phyloP scores from a whole-genome alignment of 1,284 basidiomycete species.

The Austroboletus niveus region DNA sequence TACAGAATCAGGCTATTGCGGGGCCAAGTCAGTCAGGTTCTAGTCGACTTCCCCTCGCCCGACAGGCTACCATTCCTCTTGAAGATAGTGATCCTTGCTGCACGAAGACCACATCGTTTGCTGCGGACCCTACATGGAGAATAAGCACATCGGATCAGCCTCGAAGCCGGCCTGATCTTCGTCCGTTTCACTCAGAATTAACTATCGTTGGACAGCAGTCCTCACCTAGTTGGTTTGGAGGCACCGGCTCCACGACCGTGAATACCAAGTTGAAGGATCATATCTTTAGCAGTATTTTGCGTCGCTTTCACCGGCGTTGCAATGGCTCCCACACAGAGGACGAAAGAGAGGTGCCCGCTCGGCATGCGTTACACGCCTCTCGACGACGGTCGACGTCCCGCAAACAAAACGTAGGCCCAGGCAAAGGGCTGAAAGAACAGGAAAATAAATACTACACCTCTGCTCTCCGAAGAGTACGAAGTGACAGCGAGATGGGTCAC shows the following conservation, averaged over 20 bases:
- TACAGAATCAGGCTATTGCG: slow-evolving; percentile 22
- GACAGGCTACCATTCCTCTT: slow-evolving; percentile 37
- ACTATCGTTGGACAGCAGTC: slow-evolving; percentile 31
- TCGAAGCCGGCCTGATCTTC: slow-evolving; percentile 29
- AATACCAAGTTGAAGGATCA: slow-evolving; percentile 93
- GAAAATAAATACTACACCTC: slow-evolving; percentile 33
- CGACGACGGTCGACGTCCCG: slow-evolving; percentile 36
- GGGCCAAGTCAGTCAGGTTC: slow-evolving; percentile 3
- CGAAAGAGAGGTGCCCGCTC: slow-evolving; percentile 43
- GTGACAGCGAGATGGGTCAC: slow-evolving; percentile 49
- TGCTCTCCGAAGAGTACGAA: slow-evolving; percentile 58
- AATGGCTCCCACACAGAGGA: slow-evolving; percentile 41
- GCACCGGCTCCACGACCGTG: slow-evolving; percentile 87
- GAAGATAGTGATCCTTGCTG: slow-evolving; percentile 49
- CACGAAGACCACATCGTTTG: slow-evolving; percentile 34
- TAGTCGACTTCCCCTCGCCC: slow-evolving; percentile 43
- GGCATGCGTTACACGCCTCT: slow-evolving; percentile 37
- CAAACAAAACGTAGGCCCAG: slow-evolving; percentile 34
- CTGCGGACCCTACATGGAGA: slow-evolving; percentile 20
- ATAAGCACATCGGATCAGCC: slow-evolving; percentile 33
- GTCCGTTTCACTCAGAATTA: slow-evolving; percentile 41
- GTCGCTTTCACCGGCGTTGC: slow-evolving; percentile 58
- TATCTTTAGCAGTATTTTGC: slow-evolving; percentile 84
- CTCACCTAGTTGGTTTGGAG: slow-evolving; percentile 64
- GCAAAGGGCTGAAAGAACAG: slow-evolving; percentile 39